Evolutionary conservation across 208 protist species (phyloP), one percentile per base, ranked within the genome.

Genomic region (Jaenimonas drosophilae): DNA sequence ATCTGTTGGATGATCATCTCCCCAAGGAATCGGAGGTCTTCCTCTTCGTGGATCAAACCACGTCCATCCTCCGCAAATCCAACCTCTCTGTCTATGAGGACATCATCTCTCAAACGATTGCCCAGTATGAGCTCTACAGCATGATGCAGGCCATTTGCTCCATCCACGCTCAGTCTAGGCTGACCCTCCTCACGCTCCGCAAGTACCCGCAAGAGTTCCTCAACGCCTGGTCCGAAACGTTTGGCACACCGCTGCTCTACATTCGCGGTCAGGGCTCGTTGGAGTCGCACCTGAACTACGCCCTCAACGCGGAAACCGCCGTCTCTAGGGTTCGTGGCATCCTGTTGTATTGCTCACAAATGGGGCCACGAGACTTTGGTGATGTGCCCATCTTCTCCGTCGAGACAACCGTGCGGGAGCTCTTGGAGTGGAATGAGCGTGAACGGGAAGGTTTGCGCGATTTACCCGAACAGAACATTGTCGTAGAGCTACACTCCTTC

Each of bases 121-220:
- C 74, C 0, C 65, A 82, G 36, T 86, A 82, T 51, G 68, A 88
- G 44, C 58, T 93, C 16, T 70, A 77, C 51, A 59, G 75, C 23
- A 93, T 93, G 85, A 88, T 93, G 77, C 71, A 81, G 54, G 83
- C 71, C 49, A 88, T 93, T 38, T 52, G 64, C 28, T 67, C 69
- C 33, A 80, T 93, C 33, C 69, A 90, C 52, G 38, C 63, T 0
- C 43, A 74, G 23, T 88, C 80, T 0, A 55, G 68, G 7, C 48
- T 89, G 26, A 85, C 75, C 16, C 42, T 90, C 31, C 70, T 93
- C 27, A 88, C 76, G 2, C 54, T 83, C 45, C 67, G 77, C 33
- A 70, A 54, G 40, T 70, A 84, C 37, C 59, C 63, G 9, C 27
- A 58, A 9, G 57, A 65, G 31, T 93, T 88, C 54, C 42, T 90